Conservation (phyloP, 2,329 filamentous ascomycete genomes). For the Paracamarosporium sp. region DNA sequence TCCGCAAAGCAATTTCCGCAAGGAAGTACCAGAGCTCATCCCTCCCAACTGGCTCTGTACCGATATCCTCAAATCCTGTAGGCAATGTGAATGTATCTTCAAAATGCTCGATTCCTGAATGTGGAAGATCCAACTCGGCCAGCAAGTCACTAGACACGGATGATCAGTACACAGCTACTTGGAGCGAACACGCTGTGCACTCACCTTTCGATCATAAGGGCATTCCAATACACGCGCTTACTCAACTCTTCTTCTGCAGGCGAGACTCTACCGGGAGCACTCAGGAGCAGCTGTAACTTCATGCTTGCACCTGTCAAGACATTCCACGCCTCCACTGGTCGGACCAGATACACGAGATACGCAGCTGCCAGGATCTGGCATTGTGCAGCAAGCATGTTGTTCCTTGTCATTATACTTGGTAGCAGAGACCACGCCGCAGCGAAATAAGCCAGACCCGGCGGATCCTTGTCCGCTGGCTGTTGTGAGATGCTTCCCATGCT, state of each 20-base stretch:
- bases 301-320: conserved; percentile 80
- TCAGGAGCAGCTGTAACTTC: conserved; percentile 79
- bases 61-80: conserved; percentile 73
- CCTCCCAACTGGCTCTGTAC: conserved; percentile 70
- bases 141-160: conserved; percentile 67
- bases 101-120: conserved; percentile 82
- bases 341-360: conserved; percentile 82
- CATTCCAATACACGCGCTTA: conserved; percentile 85
- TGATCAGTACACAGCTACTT: background rate
- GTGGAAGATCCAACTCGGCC: conserved; percentile 79
- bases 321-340: conserved; percentile 84
- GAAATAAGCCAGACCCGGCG: conserved; percentile 80
- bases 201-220: conserved; percentile 74
- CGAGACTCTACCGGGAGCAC: conserved; percentile 74
- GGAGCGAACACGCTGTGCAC: background rate
- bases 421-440: conserved; percentile 80
- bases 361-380: conserved; percentile 82
- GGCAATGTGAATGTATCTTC: conserved; percentile 82
- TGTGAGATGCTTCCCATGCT: conserved; percentile 77
- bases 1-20: conserved; percentile 79
- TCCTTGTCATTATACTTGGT: conserved; percentile 79
- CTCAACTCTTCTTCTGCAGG: conserved; percentile 74
- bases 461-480: conserved; percentile 71
- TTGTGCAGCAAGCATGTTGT: conserved; percentile 78
- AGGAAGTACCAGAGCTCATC: conserved; percentile 89